These are phyloP conservation scores for Boletus rubropictus DNA, from an alignment of 768 basidiomycete species.

Conservation along the genomic window DNA sequence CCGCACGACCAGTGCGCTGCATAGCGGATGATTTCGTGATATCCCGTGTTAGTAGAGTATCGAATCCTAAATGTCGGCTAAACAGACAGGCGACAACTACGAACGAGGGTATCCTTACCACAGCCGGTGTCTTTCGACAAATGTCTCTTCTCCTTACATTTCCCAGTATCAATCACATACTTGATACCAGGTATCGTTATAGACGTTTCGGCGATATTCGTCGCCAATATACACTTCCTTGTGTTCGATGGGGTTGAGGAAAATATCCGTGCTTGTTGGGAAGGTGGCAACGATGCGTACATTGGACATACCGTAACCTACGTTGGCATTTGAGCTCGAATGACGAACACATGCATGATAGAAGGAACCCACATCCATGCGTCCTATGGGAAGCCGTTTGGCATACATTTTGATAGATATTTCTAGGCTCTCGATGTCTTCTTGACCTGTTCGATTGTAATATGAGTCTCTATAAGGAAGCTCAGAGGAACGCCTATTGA, in stretches of 20 bases:
- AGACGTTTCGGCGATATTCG: conserved; percentile 97
- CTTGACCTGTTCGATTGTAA: conserved; percentile 59
- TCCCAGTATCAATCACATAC: conserved; percentile 94
- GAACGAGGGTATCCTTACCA: conserved; percentile 35
- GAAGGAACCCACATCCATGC: conserved; percentile 40
- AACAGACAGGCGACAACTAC: not conserved
- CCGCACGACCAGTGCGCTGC: conserved; percentile 94
- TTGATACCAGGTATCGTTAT: conserved; percentile 95
- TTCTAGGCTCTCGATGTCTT: conserved; percentile 88
- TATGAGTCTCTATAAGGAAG: not conserved
- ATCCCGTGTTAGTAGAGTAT: conserved; percentile 74
- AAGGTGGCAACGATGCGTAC: conserved; percentile 79
- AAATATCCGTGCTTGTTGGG: conserved; percentile 78
- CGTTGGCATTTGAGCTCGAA: conserved; percentile 1
- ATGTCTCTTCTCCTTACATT: conserved; percentile 92
- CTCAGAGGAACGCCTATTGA: not conserved
- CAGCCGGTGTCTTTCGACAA: conserved; percentile 64
- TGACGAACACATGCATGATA: not conserved
- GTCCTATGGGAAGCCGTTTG: conserved; percentile 57
- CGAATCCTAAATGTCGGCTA: conserved; percentile 57
- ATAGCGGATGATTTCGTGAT: conserved; percentile 88
- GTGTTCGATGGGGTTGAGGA: conserved; percentile 53
- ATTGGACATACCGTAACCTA: conserved; percentile 76
- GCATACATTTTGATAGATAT: conserved; percentile 67
- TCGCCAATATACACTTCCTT: conserved; percentile 91